Percentiles rank a stretch among this genome's conserved stretches.
Evolutionary conservation across 176 grass and related monocot genomes (phyloP).

Genomic region (Carex scoparia): DNA sequence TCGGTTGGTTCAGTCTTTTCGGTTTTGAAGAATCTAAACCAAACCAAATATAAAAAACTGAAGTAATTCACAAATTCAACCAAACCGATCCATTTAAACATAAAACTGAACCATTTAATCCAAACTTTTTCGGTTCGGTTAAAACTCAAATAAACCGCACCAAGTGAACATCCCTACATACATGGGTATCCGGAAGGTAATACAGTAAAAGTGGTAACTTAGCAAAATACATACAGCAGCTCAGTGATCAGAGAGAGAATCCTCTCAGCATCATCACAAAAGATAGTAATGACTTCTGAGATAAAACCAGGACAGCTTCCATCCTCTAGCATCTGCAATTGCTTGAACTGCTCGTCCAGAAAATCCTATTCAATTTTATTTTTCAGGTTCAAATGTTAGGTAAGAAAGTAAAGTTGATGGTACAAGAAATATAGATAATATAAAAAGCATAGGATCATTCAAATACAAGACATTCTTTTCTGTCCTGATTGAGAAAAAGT

Average conservation of each 20-base stretch:
- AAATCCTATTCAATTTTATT: slow-evolving; percentile 40
- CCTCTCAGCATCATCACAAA: slow-evolving; percentile 59
- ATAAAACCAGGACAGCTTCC: slow-evolving; percentile 55
- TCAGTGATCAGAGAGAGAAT: slow-evolving; percentile 47
- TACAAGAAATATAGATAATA: background rate
- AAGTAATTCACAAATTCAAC: too few species aligned
- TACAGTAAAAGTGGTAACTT: background rate
- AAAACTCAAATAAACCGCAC: too few species aligned
- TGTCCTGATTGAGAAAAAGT: background rate
- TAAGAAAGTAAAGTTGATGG: background rate
- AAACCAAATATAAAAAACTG: too few species aligned
- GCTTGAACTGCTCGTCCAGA: slow-evolving; percentile 80
- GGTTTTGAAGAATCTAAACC: too few species aligned
- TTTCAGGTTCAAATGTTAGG: background rate
- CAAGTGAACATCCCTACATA: too few species aligned
- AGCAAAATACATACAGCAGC: slow-evolving; percentile 36
- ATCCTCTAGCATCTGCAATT: slow-evolving; percentile 79
- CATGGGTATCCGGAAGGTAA: background rate
- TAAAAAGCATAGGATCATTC: background rate
- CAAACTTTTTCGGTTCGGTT: too few species aligned
- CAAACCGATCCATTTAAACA: too few species aligned
- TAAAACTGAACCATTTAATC: too few species aligned
- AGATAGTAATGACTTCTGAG: slow-evolving; percentile 64
- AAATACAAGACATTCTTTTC: background rate
- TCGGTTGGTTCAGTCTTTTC: too few species aligned